These are phyloP conservation scores for Helotiales sp. DNA, from an alignment of 2,329 filamentous ascomycete genomes.

Conservation along the genomic window DNA sequence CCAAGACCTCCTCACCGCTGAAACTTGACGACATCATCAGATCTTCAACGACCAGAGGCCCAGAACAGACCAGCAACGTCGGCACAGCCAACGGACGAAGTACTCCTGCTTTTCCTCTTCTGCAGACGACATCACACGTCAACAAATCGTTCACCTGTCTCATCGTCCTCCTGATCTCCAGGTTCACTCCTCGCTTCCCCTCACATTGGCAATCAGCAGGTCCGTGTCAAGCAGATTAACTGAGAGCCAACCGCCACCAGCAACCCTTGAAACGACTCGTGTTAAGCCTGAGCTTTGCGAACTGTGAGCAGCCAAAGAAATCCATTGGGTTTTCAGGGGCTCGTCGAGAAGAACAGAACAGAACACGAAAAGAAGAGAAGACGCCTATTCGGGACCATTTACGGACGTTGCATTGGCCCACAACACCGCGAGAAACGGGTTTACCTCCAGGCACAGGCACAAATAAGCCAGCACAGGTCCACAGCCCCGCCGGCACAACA, in stretches of 20 bases:
- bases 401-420: not conserved
- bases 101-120: not conserved
- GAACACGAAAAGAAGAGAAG: not conserved
- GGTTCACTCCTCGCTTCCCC: not conserved
- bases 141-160: constrained; percentile 1
- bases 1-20: not conserved
- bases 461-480: not conserved
- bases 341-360: not conserved
- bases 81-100: not conserved
- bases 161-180: constrained; percentile 5
- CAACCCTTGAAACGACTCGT: constrained; percentile 2
- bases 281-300: constrained; percentile 3
- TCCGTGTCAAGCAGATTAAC: constrained; percentile 6
- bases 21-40: constrained; percentile 1
- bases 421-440: not conserved
- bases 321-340: not conserved
- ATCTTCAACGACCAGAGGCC: not conserved
- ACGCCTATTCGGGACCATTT: not conserved
- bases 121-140: not conserved
- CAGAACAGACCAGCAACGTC: not conserved
- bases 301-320: not conserved
- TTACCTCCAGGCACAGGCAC: constrained; percentile 2
- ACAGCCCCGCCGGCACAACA: no score
- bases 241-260: not conserved
- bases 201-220: not conserved